Conservation (phyloP, 2,329 filamentous ascomycete genomes). For the Myotisia sp. region DNA sequence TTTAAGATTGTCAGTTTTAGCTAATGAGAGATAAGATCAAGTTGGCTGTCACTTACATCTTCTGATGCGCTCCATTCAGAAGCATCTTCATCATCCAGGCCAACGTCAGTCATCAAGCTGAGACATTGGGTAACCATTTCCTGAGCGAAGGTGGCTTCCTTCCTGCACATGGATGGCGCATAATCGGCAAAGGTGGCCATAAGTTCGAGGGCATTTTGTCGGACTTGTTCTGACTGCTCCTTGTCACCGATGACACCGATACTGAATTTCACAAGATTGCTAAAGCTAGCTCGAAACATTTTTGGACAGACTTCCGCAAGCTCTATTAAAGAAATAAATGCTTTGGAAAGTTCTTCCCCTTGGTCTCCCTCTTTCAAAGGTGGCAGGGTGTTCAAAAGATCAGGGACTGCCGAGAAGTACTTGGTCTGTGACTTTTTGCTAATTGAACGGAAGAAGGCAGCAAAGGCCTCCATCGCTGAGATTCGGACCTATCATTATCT, state of each 20-base stretch:
- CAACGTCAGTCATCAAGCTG: slow-evolving; percentile 95
- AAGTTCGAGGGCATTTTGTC: slow-evolving; percentile 88
- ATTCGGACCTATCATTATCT: slow-evolving; percentile 58
- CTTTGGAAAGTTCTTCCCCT: slow-evolving; percentile 79
- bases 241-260: slow-evolving; percentile 92
- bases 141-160: slow-evolving; percentile 76
- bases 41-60: slow-evolving; percentile 47
- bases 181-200: slow-evolving; percentile 98
- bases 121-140: slow-evolving; percentile 98
- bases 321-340: slow-evolving; percentile 81
- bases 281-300: slow-evolving; percentile 95
- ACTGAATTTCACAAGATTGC: slow-evolving; percentile 81
- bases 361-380: slow-evolving; percentile 86
- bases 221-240: slow-evolving; percentile 73
- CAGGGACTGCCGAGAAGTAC: slow-evolving; percentile 74
- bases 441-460: slow-evolving; percentile 85
- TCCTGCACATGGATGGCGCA: slow-evolving; percentile 84
- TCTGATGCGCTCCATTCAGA: slow-evolving; percentile 85
- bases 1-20: slow-evolving; percentile 24
- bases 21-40: neutral
- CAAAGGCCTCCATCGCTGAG: slow-evolving; percentile 90
- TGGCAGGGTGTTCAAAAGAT: slow-evolving; percentile 85
- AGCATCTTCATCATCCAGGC: slow-evolving; percentile 85
- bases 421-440: slow-evolving; percentile 76
- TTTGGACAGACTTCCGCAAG: slow-evolving; percentile 86